A percentile compares a stretch with the other conserved stretches of the same genome.
These are phyloP conservation scores for Diaporthe ilicicola DNA, from an alignment of 2,329 filamentous ascomycete genomes.

Conservation along the genomic window DNA sequence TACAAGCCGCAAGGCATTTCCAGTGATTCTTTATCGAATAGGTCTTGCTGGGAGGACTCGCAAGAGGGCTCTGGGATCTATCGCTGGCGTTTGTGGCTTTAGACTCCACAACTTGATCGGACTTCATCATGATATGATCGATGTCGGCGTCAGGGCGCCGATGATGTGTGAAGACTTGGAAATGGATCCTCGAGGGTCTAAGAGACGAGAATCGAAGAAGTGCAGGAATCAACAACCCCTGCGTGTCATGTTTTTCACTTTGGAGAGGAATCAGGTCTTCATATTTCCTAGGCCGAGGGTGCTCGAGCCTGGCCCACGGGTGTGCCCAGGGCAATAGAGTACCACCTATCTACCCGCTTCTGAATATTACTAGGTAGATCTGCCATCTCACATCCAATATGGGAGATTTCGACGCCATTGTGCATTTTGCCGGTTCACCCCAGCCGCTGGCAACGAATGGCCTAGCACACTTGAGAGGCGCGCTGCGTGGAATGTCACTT, in stretches of 20 bases:
- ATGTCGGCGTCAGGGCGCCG: neutral
- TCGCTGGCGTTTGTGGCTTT: neutral
- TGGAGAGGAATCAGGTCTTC: slow-evolving; percentile 2
- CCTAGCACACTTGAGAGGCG: neutral
- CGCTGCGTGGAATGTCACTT: neutral
- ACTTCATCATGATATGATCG: neutral
- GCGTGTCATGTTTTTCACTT: neutral
- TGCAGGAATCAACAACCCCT: neutral
- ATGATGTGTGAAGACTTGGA: neutral
- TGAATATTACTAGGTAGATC: neutral
- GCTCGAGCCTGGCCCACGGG: slow-evolving; percentile 12
- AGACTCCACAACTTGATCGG: slow-evolving; percentile 1
- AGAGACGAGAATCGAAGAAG: neutral
- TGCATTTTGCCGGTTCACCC: slow-evolving; percentile 14
- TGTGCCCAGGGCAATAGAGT: neutral
- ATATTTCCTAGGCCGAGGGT: neutral
- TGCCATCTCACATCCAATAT: slow-evolving; percentile 1
- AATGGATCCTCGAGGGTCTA: neutral
- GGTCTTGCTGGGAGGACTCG: neutral
- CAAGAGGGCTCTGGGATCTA: neutral
- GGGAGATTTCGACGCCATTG: slow-evolving; percentile 8
- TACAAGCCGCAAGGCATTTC: slow-evolving; percentile 50
- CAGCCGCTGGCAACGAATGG: slow-evolving; percentile 7
- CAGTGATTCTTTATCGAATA: slow-evolving; percentile 40
- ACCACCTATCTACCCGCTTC: neutral